Conservation (phyloP, 305 asterid species). For the Coffea humblotiana region DNA sequence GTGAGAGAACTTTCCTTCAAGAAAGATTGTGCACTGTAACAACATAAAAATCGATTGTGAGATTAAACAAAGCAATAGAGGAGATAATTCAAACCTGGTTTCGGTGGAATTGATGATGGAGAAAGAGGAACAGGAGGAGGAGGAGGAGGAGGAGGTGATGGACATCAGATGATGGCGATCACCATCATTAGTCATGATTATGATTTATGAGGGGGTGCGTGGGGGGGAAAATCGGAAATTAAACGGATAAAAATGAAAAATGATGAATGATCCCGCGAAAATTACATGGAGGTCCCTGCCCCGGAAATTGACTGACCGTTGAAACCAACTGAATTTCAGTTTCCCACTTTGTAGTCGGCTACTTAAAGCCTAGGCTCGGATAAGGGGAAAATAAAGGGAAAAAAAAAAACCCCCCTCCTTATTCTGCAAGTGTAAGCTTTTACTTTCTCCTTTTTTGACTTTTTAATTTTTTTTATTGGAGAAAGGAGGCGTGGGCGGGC, state of each 20-base stretch:
- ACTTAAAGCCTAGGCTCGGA: neutral
- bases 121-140: conserved; percentile 4
- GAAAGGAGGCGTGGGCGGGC: neutral
- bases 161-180: conserved; percentile 22
- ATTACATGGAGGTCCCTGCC: conserved; percentile 26
- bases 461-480: too few species aligned
- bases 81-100: conserved; percentile 24
- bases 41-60: neutral
- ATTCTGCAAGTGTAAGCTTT: neutral
- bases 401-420: too few species aligned
- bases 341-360: conserved; percentile 6
- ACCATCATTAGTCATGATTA: conserved; percentile 18
- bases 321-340: conserved; percentile 35
- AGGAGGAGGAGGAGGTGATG: conserved; percentile 8
- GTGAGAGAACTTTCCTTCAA: neutral
- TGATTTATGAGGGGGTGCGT: neutral
- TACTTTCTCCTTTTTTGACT: neutral
- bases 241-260: conserved; percentile 3
- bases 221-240: neutral
- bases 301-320: conserved; percentile 32
- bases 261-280: conserved; percentile 14
- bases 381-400: too few species aligned
- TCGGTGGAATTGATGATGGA: conserved; percentile 16
- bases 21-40: neutral
- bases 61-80: neutral